Base-by-base conservation (phyloP, 495 filamentous ascomycete species). In the Trichoderma orchidacearum region DNA sequence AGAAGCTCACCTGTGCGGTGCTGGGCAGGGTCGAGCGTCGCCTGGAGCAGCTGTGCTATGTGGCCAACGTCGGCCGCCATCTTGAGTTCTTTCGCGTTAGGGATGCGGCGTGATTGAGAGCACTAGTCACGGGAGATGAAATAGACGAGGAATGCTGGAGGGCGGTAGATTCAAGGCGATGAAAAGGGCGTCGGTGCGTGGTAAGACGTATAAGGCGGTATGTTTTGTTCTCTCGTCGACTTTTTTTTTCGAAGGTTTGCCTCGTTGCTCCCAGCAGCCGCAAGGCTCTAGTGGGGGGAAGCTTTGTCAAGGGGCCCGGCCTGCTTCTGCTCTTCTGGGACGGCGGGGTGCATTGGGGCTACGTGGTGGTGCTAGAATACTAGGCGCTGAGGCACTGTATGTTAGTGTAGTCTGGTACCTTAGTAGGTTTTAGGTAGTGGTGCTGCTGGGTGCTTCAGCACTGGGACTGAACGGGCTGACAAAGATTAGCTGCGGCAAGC, bases 21-120 rank as follows among this genome's bases (percentile, higher is more conserved):
- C 64, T 90, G 82, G 54, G 74, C 72, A 13, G 89, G 86, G 70
- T 96, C 87, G 60, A 97, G 80, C 61, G 89, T 96, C 45, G 85
- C 85, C 63, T 94, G 77, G 36, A 99, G 81, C 63, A 95, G 77
- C 74, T 85, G 76, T 27, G 87, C 83, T 61, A 95, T 75, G 62
- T 76, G 73, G 67, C 81, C 78, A 66, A 92, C 73, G 68, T 85
- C 79, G 61, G 84, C 75, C 68, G 89, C 82, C 88, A 95, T 95
- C 72, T 70, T 80, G 67, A 48, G 41, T 48, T 27, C 21, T 7
- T 48, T 48, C 41, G 41, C 41, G 41, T 48, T 25, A 23, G 41
- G 27, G 23, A 13, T 13, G 3, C 8, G 41, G 21, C 1, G 41
- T 17, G 41, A 11, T 7, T 48, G 41, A 23, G 41, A 11, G 18